A percentile compares a stretch with the other conserved stretches of the same genome.
Evolutionary conservation across 176 grass and related monocot species (phyloP).

Genomic region (Aegilops tauschii): DNA sequence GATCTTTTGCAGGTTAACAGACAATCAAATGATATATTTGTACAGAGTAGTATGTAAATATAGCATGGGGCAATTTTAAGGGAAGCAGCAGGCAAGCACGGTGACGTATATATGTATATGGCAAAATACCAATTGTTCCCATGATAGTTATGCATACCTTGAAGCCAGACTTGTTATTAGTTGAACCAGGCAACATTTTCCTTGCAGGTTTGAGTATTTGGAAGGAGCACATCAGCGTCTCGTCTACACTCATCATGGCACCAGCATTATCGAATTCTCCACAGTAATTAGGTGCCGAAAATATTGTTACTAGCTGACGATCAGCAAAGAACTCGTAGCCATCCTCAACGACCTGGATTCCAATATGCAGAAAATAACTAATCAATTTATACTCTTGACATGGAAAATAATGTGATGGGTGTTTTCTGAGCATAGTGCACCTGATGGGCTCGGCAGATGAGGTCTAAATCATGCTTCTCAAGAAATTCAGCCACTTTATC

Average conservation of each 20-base stretch:
- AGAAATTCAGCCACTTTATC: conserved; percentile 79
- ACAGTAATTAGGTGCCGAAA: conserved; percentile 79
- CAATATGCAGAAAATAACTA: too few species aligned
- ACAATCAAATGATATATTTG: background rate
- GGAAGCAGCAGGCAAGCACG: background rate
- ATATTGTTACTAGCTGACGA: conserved; percentile 67
- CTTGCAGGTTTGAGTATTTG: conserved; percentile 64
- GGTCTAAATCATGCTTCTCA: conserved; percentile 71
- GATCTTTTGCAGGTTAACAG: conserved; percentile 13
- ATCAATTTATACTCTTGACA: background rate
- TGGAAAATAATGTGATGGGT: background rate
- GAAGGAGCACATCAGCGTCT: conserved; percentile 74
- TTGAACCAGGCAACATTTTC: conserved; percentile 38
- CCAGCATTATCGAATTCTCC: conserved; percentile 81
- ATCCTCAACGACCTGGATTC: conserved; percentile 72
- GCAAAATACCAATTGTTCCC: background rate
- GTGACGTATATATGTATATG: background rate
- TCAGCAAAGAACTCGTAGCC: conserved; percentile 75
- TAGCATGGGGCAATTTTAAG: background rate
- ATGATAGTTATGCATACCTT: conserved; percentile 38
- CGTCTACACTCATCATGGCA: conserved; percentile 83
- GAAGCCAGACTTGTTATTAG: conserved; percentile 52
- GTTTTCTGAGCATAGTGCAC: conserved; percentile 24
- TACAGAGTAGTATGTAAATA: background rate
- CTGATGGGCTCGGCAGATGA: conserved; percentile 80